Percentiles rank a stretch among this genome's conserved stretches.
phyloP scores from a whole-genome alignment of 179 eudicot genomes.

The Carnegiea gigantea region DNA sequence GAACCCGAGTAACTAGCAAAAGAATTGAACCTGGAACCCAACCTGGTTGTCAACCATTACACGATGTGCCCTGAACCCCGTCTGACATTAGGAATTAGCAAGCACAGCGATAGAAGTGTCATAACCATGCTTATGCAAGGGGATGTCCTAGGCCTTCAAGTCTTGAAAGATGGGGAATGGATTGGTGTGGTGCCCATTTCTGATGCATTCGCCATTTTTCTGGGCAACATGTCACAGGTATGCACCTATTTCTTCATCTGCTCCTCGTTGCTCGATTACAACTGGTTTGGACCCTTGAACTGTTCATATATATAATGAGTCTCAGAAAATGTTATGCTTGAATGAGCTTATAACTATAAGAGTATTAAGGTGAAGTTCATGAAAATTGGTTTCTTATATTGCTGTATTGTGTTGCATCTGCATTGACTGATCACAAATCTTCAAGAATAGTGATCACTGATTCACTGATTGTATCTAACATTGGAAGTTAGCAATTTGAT shows the following conservation, averaged over 20 bases:
- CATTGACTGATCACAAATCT: no score
- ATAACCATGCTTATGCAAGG: conserved; percentile 22
- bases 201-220: conserved; percentile 29
- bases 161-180: conserved; percentile 31
- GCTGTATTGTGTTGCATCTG: no score
- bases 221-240: conserved; percentile 30
- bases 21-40: neutral
- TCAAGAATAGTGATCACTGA: no score
- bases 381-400: no score
- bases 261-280: neutral
- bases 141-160: conserved; percentile 32
- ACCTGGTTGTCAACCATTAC: conserved; percentile 16
- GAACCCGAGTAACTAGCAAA: conserved; percentile 11
- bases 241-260: neutral
- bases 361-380: no score
- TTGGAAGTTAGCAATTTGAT: no score
- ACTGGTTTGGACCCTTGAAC: no score
- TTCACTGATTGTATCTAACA: no score
- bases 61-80: conserved; percentile 28
- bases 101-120: conserved; percentile 20
- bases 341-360: no score
- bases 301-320: no score
- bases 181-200: conserved; percentile 28
- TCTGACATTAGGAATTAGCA: conserved; percentile 20
- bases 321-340: no score